These are phyloP conservation scores for Blastobotrys americana DNA, from an alignment of 805 yeast species.

Conservation along the genomic window DNA sequence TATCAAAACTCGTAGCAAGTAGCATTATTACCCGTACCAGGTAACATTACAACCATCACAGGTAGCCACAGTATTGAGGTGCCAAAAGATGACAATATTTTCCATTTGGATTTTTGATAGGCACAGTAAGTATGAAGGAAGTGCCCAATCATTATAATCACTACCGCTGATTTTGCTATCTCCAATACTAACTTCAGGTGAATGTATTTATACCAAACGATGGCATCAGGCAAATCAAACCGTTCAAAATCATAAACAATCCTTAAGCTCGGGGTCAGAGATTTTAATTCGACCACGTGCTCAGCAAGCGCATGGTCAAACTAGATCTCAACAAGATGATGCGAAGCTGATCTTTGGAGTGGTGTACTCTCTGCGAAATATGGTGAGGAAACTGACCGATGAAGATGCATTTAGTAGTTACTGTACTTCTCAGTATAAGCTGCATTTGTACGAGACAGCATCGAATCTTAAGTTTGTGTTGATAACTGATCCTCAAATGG, in stretches of 20 bases:
- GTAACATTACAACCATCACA: too few relatives aligned
- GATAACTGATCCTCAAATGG: slow-evolving; percentile 56
- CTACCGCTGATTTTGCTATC: too few relatives aligned
- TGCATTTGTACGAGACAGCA: slow-evolving; percentile 74
- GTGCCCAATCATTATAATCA: background rate
- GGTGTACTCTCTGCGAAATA: slow-evolving; percentile 67
- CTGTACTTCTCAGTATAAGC: slow-evolving; percentile 61
- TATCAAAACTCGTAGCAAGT: too few relatives aligned
- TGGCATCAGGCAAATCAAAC: slow-evolving; percentile 35
- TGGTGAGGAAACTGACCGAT: slow-evolving; percentile 50
- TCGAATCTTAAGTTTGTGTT: slow-evolving; percentile 71
- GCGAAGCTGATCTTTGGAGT: slow-evolving; percentile 84
- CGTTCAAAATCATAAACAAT: background rate
- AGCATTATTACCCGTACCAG: too few relatives aligned
- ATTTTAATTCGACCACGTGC: background rate
- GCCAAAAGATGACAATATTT: slow-evolving; percentile 59
- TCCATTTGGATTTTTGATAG: slow-evolving; percentile 89
- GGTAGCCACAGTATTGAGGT: too few relatives aligned
- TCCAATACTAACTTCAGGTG: slow-evolving; percentile 34
- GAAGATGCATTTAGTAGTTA: slow-evolving; percentile 31
- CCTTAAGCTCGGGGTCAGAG: slow-evolving; percentile 1
- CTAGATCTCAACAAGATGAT: slow-evolving; percentile 46
- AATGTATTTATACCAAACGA: slow-evolving; percentile 76
- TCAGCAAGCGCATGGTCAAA: slow-evolving; percentile 12
- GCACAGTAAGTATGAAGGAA: slow-evolving; percentile 51